Evolutionary conservation across 768 basidiomycete genomes (phyloP), one percentile per base, ranked within the genome.

Genomic region (Tulasnella sp.): DNA sequence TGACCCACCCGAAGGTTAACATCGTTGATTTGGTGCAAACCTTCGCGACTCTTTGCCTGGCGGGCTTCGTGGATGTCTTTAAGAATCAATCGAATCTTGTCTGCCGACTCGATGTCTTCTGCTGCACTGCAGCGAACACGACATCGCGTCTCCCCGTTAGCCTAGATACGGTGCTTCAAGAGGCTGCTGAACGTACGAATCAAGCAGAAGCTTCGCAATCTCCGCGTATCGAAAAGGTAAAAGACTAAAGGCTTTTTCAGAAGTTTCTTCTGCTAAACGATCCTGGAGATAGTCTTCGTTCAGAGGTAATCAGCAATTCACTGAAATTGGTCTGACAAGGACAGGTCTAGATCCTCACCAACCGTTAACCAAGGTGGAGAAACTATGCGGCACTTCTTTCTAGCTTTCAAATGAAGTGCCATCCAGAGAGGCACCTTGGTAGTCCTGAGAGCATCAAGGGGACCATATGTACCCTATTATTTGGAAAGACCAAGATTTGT

Each of bases 31-130:
- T 89, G 89, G 79, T 88, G 87, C 2, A 99, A 85, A 87, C 96
- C 96, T 76, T 93, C 90, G 79, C 96, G 86, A 85, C 93, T 92
- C 83, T 99, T 99, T 10, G 96, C 93, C 83, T 98, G 97, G 51
- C 98, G 89, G 16, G 94, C 94, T 86, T 99, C 96, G 16, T 96
- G 92, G n/a, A 99, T 86, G 82, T 98, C 96, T 83, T 99, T 96
- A 26, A 99, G 88, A 2, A 99, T 85, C 6, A 91, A 91, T 6
- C 94, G 89, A 29, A 99, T 86, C 81, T 90, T 92, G 77, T 98
- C 95, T 5, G 96, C 90, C 78, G 91, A 90, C 75, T 91, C 89
- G 10, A 98, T 86, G 81, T 99, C 96, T 82, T 99, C 96, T 11
- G 94, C 88, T 0, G 97, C 96, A 0, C 97, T 98, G 77, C 13